Evolutionary conservation across 495 filamentous ascomycete species (phyloP).

Genomic region (Hypoxylon crocopeplum): DNA sequence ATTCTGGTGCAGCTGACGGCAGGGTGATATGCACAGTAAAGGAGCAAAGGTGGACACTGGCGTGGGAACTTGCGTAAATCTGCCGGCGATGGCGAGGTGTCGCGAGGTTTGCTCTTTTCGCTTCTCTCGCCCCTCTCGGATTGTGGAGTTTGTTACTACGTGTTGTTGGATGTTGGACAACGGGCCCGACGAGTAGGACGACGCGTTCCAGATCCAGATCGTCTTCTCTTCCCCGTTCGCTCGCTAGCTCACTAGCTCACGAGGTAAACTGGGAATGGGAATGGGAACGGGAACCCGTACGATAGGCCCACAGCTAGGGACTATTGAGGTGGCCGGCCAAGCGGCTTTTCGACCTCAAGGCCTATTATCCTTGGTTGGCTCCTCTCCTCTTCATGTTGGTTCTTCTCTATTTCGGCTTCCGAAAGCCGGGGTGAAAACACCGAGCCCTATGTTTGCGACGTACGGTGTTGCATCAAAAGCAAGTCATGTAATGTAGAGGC

Average conservation of each 20-base stretch:
- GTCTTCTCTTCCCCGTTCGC: conserved; percentile 11
- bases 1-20: conserved; percentile 35
- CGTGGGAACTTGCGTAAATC: conserved; percentile 23
- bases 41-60: conserved; percentile 35
- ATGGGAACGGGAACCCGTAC: conserved; percentile 1
- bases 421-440: conserved; percentile 19
- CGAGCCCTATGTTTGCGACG: conserved; percentile 30
- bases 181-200: neutral
- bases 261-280: conserved; percentile 1
- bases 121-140: conserved; percentile 14
- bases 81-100: conserved; percentile 1
- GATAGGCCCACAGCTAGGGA: conserved; percentile 9
- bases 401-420: conserved; percentile 24
- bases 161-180: neutral
- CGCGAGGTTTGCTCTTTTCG: neutral
- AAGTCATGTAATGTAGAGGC: conserved; percentile 7
- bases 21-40: conserved; percentile 39
- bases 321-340: conserved; percentile 29
- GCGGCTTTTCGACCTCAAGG: neutral
- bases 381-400: too few species aligned
- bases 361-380: too few species aligned
- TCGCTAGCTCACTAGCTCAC: neutral
- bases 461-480: conserved; percentile 29
- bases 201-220: conserved; percentile 28
- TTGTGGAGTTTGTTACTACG: conserved; percentile 21